A percentile compares a stretch with the other conserved stretches of the same genome.
Conservation (phyloP, 2,329 filamentous ascomycete species). For the Penicillium sp. region DNA sequence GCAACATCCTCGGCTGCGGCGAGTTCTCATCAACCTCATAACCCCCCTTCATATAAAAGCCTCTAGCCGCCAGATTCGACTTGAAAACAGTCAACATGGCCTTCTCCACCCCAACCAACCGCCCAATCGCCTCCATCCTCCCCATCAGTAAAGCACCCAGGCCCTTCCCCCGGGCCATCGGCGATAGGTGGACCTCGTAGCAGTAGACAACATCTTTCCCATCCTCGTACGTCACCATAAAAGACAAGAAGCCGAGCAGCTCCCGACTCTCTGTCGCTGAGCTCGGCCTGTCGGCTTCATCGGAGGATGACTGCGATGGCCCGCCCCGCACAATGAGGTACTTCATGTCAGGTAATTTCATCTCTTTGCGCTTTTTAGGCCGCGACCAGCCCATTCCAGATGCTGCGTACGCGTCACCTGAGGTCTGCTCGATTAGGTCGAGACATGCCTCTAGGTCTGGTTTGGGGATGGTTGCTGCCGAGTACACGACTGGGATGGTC, state of each 20-base stretch:
- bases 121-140: slow-evolving; percentile 53
- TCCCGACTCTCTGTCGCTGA: neutral
- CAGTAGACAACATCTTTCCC: slow-evolving; percentile 63
- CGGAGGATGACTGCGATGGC: neutral
- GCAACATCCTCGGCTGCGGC: slow-evolving; percentile 53
- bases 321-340: slow-evolving; percentile 56
- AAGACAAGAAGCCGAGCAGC: slow-evolving; percentile 54
- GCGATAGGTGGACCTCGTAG: slow-evolving; percentile 64
- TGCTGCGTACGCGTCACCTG: slow-evolving; percentile 55
- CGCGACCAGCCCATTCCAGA: slow-evolving; percentile 61
- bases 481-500: slow-evolving; percentile 34
- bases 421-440: slow-evolving; percentile 58
- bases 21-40: slow-evolving; percentile 58
- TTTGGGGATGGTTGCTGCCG: slow-evolving; percentile 41
- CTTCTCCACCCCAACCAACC: slow-evolving; percentile 54
- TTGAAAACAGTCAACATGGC: slow-evolving; percentile 65
- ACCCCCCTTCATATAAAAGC: slow-evolving; percentile 57
- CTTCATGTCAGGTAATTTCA: slow-evolving; percentile 62
- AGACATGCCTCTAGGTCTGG: slow-evolving; percentile 56
- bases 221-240: slow-evolving; percentile 63
- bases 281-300: slow-evolving; percentile 1
- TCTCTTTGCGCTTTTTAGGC: slow-evolving; percentile 59
- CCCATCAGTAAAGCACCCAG: slow-evolving; percentile 57
- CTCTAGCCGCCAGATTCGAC: slow-evolving; percentile 52
- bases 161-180: slow-evolving; percentile 51